Conservation (phyloP, 2,329 filamentous ascomycete genomes). For the Arthrobotrys sphaeroides region DNA sequence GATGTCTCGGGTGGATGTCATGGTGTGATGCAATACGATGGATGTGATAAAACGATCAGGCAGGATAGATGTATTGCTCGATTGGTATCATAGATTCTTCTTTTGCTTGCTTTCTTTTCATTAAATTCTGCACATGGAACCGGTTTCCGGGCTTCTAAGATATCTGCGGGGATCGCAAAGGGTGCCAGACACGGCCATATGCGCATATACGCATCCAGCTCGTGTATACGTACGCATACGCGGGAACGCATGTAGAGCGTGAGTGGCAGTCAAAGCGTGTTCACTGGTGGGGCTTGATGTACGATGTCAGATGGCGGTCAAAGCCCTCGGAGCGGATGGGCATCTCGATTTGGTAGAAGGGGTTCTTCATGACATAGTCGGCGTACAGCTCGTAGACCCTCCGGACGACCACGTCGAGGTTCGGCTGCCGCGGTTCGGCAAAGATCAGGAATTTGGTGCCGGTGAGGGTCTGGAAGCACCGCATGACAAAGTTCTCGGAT, state of each 20-base stretch:
- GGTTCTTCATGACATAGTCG: slow-evolving; percentile 99
- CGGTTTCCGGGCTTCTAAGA: no score
- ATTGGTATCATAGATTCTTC: no score
- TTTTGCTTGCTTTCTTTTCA: no score
- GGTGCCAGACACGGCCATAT: no score
- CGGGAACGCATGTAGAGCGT: no score
- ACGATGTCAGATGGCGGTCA: slow-evolving; percentile 83
- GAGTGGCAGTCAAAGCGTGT: no score
- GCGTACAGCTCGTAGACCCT: slow-evolving; percentile 93
- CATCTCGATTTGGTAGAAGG: slow-evolving; percentile 98
- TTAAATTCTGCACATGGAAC: no score
- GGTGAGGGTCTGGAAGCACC: slow-evolving; percentile 94
- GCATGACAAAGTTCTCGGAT: slow-evolving; percentile 90
- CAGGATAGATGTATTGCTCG: no score
- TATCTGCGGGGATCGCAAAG: no score
- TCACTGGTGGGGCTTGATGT: slow-evolving; percentile 72
- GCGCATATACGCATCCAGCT: no score
- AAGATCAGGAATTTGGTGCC: slow-evolving; percentile 92
- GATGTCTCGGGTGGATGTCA: slow-evolving; percentile 1
- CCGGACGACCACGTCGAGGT: slow-evolving; percentile 82
- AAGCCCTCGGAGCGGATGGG: slow-evolving; percentile 94
- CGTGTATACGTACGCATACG: no score
- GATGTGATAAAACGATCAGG: no score
- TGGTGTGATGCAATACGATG: not conserved
- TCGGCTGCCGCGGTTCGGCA: slow-evolving; percentile 86